Evolutionary conservation across 2,329 filamentous ascomycete species (phyloP).

Genomic region (Diaporthe citri): DNA sequence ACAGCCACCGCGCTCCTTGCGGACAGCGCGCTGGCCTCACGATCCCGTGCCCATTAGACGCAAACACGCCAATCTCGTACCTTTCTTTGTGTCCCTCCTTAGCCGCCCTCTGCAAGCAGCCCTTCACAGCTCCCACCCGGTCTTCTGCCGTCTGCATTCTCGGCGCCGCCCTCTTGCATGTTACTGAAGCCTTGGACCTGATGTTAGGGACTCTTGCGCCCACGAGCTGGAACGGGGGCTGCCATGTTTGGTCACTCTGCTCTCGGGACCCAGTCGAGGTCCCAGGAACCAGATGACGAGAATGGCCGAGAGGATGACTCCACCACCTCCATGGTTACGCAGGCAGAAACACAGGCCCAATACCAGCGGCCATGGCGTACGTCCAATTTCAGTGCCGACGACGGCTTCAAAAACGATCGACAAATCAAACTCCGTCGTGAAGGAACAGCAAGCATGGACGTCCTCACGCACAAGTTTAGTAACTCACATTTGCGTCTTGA

Average conservation of each 20-base stretch:
- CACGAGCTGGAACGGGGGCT: slow-evolving; percentile 33
- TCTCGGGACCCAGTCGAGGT: slow-evolving; percentile 27
- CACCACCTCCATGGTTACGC: not conserved
- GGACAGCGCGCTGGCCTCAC: slow-evolving; percentile 14
- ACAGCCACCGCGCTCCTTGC: slow-evolving; percentile 32
- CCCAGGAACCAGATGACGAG: slow-evolving; percentile 21
- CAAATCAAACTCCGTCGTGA: not conserved
- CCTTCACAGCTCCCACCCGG: not conserved
- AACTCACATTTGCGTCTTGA: slow-evolving; percentile 37
- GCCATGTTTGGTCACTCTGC: slow-evolving; percentile 40
- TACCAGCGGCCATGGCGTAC: not conserved
- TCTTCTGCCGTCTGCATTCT: not conserved
- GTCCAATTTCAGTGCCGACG: not conserved
- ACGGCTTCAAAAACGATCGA: not conserved
- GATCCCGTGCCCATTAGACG: slow-evolving; percentile 3
- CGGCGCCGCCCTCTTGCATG: slow-evolving; percentile 14
- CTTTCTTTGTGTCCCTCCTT: slow-evolving; percentile 2
- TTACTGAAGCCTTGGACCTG: not conserved
- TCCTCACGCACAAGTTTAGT: slow-evolving; percentile 36
- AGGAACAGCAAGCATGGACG: slow-evolving; percentile 33
- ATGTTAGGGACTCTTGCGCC: slow-evolving; percentile 16
- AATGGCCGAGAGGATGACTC: slow-evolving; percentile 2
- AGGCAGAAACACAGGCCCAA: not conserved
- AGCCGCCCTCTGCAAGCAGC: not conserved
- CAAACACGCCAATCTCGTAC: not conserved